Evolutionary conservation across 768 basidiomycete species (phyloP).

Genomic region (Hypholoma fasciculare): DNA sequence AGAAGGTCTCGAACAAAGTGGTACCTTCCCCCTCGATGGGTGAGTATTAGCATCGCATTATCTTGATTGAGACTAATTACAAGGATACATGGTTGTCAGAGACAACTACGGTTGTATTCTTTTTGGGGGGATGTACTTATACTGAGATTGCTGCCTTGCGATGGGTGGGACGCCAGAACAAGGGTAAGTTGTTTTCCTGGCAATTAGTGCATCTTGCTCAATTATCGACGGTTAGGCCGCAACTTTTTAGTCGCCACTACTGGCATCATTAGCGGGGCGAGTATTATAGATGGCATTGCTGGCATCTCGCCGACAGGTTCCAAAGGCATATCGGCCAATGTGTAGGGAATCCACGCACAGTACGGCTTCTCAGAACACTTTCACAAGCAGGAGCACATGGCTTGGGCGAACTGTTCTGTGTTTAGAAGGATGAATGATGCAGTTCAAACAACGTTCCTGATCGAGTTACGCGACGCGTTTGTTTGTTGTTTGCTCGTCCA

Average conservation of each 20-base stretch:
- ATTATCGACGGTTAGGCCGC: conserved; percentile 54
- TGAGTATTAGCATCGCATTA: conserved; percentile 2
- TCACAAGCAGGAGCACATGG: conserved; percentile 28
- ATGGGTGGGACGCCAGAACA: conserved; percentile 86
- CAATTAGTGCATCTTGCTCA: background rate
- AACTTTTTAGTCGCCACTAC: conserved; percentile 91
- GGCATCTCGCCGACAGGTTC: conserved; percentile 30
- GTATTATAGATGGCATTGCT: conserved; percentile 69
- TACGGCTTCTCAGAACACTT: conserved; percentile 11
- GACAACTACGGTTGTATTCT: conserved; percentile 87
- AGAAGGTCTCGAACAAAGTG: conserved; percentile 28
- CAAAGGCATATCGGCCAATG: conserved; percentile 37
- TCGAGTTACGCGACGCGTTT: conserved; percentile 49
- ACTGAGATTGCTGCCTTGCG: conserved; percentile 95
- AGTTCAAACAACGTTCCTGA: conserved; percentile 23
- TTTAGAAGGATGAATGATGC: conserved; percentile 29
- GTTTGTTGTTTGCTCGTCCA: conserved; percentile 36
- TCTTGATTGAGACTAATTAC: conserved; percentile 6
- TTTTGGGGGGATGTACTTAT: conserved; percentile 96
- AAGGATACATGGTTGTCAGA: conserved; percentile 32
- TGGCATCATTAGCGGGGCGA: conserved; percentile 80
- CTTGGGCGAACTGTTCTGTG: conserved; percentile 20
- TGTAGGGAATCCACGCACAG: conserved; percentile 9
- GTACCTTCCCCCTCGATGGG: conserved; percentile 14
- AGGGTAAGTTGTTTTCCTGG: conserved; percentile 47